Evolutionary conservation across 2,329 filamentous ascomycete species (phyloP), one percentile per base, ranked within the genome.

Genomic region (Talaromyces sp.): DNA sequence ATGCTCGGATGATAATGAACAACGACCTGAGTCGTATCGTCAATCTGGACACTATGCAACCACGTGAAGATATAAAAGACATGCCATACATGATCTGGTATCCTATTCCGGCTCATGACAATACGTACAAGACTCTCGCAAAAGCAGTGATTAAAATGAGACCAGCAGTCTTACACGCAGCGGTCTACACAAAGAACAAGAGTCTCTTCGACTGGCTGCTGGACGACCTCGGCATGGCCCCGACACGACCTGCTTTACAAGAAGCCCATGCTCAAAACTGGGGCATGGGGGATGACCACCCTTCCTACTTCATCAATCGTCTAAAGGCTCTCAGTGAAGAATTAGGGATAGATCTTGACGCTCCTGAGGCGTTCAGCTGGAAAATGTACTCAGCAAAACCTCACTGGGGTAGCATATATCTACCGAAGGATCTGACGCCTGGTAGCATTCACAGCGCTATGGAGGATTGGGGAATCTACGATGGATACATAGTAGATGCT

Each of bases 1-100:
- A 58, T 58, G 54, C 54, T 58, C 54, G 54, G 19, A 58, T 58
- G 54, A 40, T 58, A 17, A 40, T 58, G 31, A 56, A 51, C 15
- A n/a, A 51, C 17, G 47, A 51, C 15, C 7, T 51, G 22, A 29
- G 53, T 58, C 53, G 53, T 36, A 58, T 58, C 27, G 5, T 56
- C 5, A 56, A 56, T 56, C 8, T 56, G 27, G 53, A 56, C 53
- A 56, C 27, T 27, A 56, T n/a, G 53, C 53, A 56, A 31, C 53
- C 53, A 5, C 3, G 3, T 19, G 25, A 19, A 7, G 53, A 19
- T 15, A 27, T 49, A 8, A 2, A 13, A 5, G 11, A 25, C 22
- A 49, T 5, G 45, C 45, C 45, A 49, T 49, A 49, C 22, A 11
- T 49, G 13, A 49, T 49, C 11, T 49, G 45, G 45, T 13, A 11